These are phyloP conservation scores for Fraxinus baroniana DNA, from an alignment of 305 asterid genomes.

Conservation along the genomic window DNA sequence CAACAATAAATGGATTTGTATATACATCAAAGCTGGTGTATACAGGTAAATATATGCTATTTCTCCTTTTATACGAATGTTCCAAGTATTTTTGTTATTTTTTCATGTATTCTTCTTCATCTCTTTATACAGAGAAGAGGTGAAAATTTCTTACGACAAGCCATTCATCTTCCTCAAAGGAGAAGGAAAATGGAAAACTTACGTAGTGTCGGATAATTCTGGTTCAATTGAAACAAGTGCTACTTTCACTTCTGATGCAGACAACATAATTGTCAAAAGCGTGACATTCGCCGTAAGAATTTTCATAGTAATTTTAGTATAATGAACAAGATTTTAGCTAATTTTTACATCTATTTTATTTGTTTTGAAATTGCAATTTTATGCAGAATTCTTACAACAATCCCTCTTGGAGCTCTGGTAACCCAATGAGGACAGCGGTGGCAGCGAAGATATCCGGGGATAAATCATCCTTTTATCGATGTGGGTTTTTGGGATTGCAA, in stretches of 20 bases:
- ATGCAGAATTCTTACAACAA: slow-evolving; percentile 57
- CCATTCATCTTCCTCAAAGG: slow-evolving; percentile 53
- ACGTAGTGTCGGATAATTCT: slow-evolving; percentile 42
- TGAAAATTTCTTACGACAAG: slow-evolving; percentile 44
- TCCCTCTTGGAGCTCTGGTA: slow-evolving; percentile 17
- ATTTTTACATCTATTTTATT: neutral
- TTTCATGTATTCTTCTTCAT: neutral
- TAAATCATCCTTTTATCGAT: slow-evolving; percentile 35
- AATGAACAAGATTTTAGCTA: neutral
- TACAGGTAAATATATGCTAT: slow-evolving; percentile 32
- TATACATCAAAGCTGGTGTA: slow-evolving; percentile 38
- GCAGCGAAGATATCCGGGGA: slow-evolving; percentile 60
- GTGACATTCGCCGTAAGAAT: slow-evolving; percentile 50
- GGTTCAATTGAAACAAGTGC: slow-evolving; percentile 40
- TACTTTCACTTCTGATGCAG: slow-evolving; percentile 55
- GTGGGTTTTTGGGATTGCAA: slow-evolving; percentile 56
- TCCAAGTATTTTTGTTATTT: neutral
- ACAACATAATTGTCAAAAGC: slow-evolving; percentile 47
- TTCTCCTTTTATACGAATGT: neutral
- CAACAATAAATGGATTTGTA: slow-evolving; percentile 49
- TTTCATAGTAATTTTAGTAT: neutral
- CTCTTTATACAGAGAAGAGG: slow-evolving; percentile 45
- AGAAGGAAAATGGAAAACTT: slow-evolving; percentile 37
- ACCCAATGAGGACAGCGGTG: slow-evolving; percentile 32
- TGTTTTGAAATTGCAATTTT: neutral